These are phyloP conservation scores for Hibiscus mutabilis DNA, from an alignment of 345 rosid genomes.

Conservation along the genomic window DNA sequence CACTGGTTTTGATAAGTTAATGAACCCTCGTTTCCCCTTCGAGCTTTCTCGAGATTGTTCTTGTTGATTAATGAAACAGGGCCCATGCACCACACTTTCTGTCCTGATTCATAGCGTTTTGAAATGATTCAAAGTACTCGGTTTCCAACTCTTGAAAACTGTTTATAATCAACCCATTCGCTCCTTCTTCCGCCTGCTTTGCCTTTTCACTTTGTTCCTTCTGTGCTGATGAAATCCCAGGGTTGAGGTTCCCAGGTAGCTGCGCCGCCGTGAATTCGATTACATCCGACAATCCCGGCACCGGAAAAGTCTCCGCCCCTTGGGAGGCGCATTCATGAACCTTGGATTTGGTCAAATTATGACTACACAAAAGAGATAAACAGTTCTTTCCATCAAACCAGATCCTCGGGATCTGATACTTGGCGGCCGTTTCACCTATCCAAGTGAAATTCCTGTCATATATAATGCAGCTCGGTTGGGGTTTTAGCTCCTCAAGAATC, in stretches of 20 bases:
- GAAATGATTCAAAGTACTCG: neutral
- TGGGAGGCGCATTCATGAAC: slow-evolving; percentile 6
- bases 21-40: slow-evolving; percentile 30
- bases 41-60: slow-evolving; percentile 20
- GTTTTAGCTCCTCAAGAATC: slow-evolving; percentile 8
- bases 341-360: slow-evolving; percentile 10
- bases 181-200: neutral
- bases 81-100: slow-evolving; percentile 16
- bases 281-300: slow-evolving; percentile 38
- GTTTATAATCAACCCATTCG: slow-evolving; percentile 3
- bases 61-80: slow-evolving; percentile 34
- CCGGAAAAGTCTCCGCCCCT: slow-evolving; percentile 7
- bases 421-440: slow-evolving; percentile 25
- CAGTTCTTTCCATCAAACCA: slow-evolving; percentile 46
- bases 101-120: neutral
- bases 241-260: slow-evolving; percentile 15
- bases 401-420: slow-evolving; percentile 42
- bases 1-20: slow-evolving; percentile 13
- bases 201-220: neutral
- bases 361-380: slow-evolving; percentile 35
- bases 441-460: slow-evolving; percentile 25
- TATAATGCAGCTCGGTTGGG: slow-evolving; percentile 27
- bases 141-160: neutral
- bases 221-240: neutral
- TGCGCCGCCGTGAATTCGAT: slow-evolving; percentile 36